These are phyloP conservation scores for Phaseolus coccineus DNA, from an alignment of 331 rosid genomes.

Conservation along the genomic window DNA sequence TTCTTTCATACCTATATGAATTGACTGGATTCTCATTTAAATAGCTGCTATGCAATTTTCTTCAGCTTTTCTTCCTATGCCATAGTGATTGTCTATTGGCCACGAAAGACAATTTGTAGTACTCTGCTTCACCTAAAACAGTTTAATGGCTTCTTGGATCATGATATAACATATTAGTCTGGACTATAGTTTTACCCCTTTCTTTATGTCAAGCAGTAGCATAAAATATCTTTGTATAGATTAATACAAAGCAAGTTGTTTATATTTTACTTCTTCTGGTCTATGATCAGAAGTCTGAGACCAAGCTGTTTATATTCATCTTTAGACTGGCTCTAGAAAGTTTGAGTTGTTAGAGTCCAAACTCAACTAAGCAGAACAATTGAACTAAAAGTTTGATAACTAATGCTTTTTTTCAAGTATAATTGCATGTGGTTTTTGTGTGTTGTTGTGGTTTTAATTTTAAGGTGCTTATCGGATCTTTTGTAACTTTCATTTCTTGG, in stretches of 20 bases:
- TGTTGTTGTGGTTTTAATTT: not conserved
- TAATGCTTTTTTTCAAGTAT: not conserved
- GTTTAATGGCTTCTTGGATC: not conserved
- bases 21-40: constrained; percentile 2
- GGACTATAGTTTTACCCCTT: not conserved
- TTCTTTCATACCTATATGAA: not conserved
- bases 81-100: not conserved
- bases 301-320: constrained; percentile 6
- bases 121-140: not conserved
- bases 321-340: constrained; percentile 18
- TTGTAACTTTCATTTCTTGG: constrained; percentile 16
- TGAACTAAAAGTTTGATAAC: not conserved
- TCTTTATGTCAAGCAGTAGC: constrained; percentile 7
- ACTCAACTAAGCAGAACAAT: not conserved
- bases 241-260: not conserved
- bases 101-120: not conserved
- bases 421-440: constrained; percentile 17
- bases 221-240: constrained; percentile 18
- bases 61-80: not conserved
- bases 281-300: not conserved
- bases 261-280: too few relatives aligned
- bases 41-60: not conserved
- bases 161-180: not conserved
- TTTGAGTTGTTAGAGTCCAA: not conserved
- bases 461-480: not conserved